These are phyloP conservation scores for Coemansia sp. DNA, from an alignment of 192 early-diverging fungal species.

Conservation along the genomic window DNA sequence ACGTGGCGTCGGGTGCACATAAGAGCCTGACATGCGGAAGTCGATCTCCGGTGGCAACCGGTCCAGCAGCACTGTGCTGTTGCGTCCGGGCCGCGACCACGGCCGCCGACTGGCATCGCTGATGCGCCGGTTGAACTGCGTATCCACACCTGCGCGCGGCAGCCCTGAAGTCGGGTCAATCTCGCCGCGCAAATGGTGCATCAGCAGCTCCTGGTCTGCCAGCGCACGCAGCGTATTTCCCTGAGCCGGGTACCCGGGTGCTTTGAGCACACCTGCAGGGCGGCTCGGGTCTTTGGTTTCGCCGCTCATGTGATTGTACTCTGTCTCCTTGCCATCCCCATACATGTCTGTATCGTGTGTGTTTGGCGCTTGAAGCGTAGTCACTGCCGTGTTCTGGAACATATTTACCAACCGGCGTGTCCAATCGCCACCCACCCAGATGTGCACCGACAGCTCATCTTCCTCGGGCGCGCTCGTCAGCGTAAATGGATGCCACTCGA, in stretches of 20 bases:
- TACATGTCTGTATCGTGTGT: slow-evolving; percentile 23
- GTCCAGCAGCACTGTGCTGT: slow-evolving; percentile 45
- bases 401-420: slow-evolving; percentile 59
- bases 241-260: slow-evolving; percentile 12
- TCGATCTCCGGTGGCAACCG: slow-evolving; percentile 47
- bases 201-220: slow-evolving; percentile 51
- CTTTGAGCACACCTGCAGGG: too few species aligned
- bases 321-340: slow-evolving; percentile 12
- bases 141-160: slow-evolving; percentile 27
- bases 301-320: slow-evolving; percentile 8
- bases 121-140: slow-evolving; percentile 21
- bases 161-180: slow-evolving; percentile 37
- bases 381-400: slow-evolving; percentile 44
- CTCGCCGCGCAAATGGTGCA: slow-evolving; percentile 43
- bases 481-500: slow-evolving; percentile 85
- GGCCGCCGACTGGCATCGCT: slow-evolving; percentile 27
- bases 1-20: slow-evolving; percentile 6
- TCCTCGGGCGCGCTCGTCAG: slow-evolving; percentile 81
- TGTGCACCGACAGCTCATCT: slow-evolving; percentile 71
- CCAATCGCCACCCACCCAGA: slow-evolving; percentile 77
- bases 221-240: slow-evolving; percentile 34
- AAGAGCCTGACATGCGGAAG: slow-evolving; percentile 25
- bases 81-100: slow-evolving; percentile 46
- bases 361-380: slow-evolving; percentile 7
- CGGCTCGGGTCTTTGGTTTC: slow-evolving; percentile 1